These are phyloP conservation scores for Candida alai DNA, from an alignment of 805 yeast species.

Conservation along the genomic window DNA sequence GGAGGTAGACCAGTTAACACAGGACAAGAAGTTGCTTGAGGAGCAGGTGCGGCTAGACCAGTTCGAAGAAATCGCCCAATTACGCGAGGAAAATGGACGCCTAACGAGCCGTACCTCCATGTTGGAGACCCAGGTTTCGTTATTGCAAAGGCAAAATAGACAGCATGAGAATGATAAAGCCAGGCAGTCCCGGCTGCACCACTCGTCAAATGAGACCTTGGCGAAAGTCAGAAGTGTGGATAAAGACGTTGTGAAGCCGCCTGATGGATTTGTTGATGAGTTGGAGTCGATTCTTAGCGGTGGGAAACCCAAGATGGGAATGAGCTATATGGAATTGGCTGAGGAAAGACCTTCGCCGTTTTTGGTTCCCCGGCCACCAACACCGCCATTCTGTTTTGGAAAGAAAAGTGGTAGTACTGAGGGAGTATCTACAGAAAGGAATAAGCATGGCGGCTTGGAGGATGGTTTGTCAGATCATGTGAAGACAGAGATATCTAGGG, in stretches of 20 bases:
- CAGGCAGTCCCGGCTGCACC: background rate
- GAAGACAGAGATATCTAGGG: too few species aligned
- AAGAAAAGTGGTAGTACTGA: too few species aligned
- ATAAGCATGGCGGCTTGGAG: too few species aligned
- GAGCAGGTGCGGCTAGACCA: constrained; percentile 19
- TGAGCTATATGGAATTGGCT: constrained; percentile 4
- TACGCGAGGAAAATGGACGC: constrained; percentile 20
- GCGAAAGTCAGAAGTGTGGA: constrained; percentile 9
- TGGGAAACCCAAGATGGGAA: constrained; percentile 1
- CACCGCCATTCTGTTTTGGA: constrained; percentile 16
- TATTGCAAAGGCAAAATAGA: constrained; percentile 21
- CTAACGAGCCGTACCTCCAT: constrained; percentile 20
- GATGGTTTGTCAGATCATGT: too few species aligned
- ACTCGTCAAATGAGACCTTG: constrained; percentile 15
- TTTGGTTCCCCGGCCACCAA: constrained; percentile 8
- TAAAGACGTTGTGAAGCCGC: too few species aligned
- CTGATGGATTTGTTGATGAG: constrained; percentile 14
- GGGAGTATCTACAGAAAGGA: too few species aligned
- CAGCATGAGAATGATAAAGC: constrained; percentile 17
- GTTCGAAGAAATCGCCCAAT: constrained; percentile 17
- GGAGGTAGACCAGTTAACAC: constrained; percentile 18
- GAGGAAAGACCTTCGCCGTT: constrained; percentile 2
- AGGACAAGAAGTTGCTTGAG: constrained; percentile 19
- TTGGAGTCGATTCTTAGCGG: constrained; percentile 12
- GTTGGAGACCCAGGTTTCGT: constrained; percentile 23